Evolutionary conservation across 352 stramenopile species (phyloP), one percentile per base, ranked within the genome.

Genomic region (Globisporangium alternatum): DNA sequence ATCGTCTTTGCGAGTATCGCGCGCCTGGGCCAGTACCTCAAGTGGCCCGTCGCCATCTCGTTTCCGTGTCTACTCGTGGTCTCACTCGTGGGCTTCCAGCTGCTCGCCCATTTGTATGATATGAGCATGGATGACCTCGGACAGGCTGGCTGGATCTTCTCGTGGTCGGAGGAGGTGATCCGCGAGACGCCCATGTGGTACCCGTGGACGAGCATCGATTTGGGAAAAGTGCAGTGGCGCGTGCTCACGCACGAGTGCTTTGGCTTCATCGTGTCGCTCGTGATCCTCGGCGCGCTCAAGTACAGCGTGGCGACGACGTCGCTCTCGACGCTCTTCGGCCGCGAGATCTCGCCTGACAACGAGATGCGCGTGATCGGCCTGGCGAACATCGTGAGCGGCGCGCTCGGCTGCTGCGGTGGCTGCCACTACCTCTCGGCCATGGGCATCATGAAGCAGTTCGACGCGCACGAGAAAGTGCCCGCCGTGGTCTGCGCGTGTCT

Each of bases 371-470:
- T 90, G 5, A 94, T 94, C 45, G 86, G 86, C 2, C 25, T 91
- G 15, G 86, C 81, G 3, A 94, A 94, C 59, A 76, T 94, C 8
- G 63, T 76, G 1, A 89, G 75, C 35, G 86, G 86, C 0, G 47
- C 83, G 10, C 58, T 92, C 5, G 86, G 86, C 2, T 91, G 83
- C 59, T 90, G 80, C 52, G 86, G 83, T 2, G 86, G 86, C 0
- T 92, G 83, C 47, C 86, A 93, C 56, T 94, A 94, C 59, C 64
- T 94, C 0, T 92, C 83, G 0, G 86, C 86, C 0, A 94, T 94
- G 83, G 83, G 81, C 0, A 91, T 94, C 55, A 90, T 94, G 79
- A 88, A 90, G 61, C 85, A 91, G 57, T 92, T 94, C 56, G 78
- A 90, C 9, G 86, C 83, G 5, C 83, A 94, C 44, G 83, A 91